Conservation (phyloP, 2,329 filamentous ascomycete genomes). For the Botrytis hyacinthi region DNA sequence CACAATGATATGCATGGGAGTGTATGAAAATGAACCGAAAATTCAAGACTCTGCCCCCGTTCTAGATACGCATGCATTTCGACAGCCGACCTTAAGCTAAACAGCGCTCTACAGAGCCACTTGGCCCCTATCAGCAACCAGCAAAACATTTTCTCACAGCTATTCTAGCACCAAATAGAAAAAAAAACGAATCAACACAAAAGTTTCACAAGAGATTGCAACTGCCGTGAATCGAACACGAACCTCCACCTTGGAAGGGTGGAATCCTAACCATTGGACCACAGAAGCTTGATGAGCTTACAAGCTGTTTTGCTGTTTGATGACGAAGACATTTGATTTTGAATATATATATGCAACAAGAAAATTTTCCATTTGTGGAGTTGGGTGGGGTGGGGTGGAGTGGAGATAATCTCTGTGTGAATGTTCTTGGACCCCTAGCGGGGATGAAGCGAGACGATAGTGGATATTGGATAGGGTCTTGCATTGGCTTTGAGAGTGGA, state of each 20-base stretch:
- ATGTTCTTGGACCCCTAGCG: not conserved
- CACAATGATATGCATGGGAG: no score
- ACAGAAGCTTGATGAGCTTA: not conserved
- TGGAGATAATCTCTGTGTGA: not conserved
- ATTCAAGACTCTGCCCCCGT: no score
- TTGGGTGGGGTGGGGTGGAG: not conserved
- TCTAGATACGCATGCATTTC: no score
- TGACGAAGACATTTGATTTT: accelerated
- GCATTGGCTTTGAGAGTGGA: not conserved
- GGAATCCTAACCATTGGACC: constrained; percentile 14
- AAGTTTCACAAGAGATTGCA: not conserved
- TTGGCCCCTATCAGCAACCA: no score
- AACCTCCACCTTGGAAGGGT: constrained; percentile 15
- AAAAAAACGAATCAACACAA: not conserved
- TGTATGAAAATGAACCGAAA: no score
- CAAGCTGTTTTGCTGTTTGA: not conserved
- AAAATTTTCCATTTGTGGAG: not conserved
- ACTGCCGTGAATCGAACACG: constrained; percentile 5
- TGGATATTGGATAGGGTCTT: not conserved
- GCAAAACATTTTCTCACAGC: accelerated
- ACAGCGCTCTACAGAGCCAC: no score
- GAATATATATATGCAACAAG: not conserved
- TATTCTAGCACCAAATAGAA: accelerated
- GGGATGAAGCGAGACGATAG: not conserved
- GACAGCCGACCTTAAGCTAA: no score